Percentiles rank a stretch among this genome's conserved stretches.
Evolutionary conservation across 371 early-diverging fungal genomes (phyloP).

Genomic region (Syncephalastrum sp.): DNA sequence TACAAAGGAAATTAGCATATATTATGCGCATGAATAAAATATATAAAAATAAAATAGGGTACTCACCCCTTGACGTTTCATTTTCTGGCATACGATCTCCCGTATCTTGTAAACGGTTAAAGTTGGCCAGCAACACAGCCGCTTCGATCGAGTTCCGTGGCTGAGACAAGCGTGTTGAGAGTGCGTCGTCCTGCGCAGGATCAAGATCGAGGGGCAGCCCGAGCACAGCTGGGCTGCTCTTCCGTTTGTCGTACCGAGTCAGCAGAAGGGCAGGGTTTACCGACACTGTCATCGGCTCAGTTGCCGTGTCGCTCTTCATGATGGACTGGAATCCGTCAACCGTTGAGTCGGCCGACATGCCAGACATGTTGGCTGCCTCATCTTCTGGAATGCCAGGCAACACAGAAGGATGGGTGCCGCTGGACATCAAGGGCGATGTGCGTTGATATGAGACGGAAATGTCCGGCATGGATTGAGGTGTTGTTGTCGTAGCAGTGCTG

Average conservation of each 20-base stretch:
- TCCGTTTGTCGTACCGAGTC: slow-evolving; percentile 30
- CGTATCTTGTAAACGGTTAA: slow-evolving; percentile 25
- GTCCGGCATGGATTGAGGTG: no score
- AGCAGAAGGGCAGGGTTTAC: slow-evolving; percentile 12
- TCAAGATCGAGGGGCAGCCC: slow-evolving; percentile 37
- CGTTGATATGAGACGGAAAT: no score
- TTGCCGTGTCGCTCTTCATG: no score
- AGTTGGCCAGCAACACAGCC: slow-evolving; percentile 46
- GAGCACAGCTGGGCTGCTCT: slow-evolving; percentile 48
- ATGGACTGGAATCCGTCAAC: no score
- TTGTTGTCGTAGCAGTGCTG: no score
- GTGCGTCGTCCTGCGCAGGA: slow-evolving; percentile 24
- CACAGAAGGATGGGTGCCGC: no score
- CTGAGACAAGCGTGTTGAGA: slow-evolving; percentile 34
- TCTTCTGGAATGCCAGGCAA: no score
- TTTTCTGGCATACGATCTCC: not conserved
- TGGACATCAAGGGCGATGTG: no score
- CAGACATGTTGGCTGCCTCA: no score
- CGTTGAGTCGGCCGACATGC: no score
- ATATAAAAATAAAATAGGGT: not conserved
- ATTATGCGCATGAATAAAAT: slow-evolving; percentile 38
- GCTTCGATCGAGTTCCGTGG: slow-evolving; percentile 51
- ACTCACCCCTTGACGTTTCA: not conserved
- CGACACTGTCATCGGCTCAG: not conserved
- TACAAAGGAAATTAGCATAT: no score